Conservation (phyloP, 306 rosid species). For the Acacia confusa region DNA sequence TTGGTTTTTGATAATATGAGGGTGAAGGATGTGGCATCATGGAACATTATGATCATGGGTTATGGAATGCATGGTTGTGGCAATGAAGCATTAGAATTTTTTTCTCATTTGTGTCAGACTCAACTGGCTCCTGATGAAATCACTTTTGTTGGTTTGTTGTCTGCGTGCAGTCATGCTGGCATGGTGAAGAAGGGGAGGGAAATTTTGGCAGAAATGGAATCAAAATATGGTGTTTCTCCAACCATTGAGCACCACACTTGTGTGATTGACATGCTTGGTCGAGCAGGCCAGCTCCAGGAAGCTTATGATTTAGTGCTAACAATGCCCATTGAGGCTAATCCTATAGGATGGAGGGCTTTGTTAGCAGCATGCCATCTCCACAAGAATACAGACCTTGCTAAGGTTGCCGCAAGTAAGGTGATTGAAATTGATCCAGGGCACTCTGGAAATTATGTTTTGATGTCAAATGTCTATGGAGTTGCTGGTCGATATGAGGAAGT, state of each 20-base stretch:
- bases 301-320: slow-evolving; percentile 55
- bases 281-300: slow-evolving; percentile 46
- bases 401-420: slow-evolving; percentile 55
- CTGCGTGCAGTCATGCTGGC: slow-evolving; percentile 81
- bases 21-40: slow-evolving; percentile 73
- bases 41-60: slow-evolving; percentile 90
- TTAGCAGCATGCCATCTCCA: slow-evolving; percentile 74
- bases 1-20: slow-evolving; percentile 56
- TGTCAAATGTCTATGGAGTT: slow-evolving; percentile 74
- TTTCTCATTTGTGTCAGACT: slow-evolving; percentile 54
- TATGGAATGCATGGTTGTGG: slow-evolving; percentile 77
- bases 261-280: slow-evolving; percentile 81
- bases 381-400: slow-evolving; percentile 63
- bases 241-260: slow-evolving; percentile 83
- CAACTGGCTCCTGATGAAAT: slow-evolving; percentile 55
- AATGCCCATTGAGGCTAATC: slow-evolving; percentile 49
- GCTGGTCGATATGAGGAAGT: slow-evolving; percentile 71
- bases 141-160: slow-evolving; percentile 69
- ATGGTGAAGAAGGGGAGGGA: slow-evolving; percentile 64
- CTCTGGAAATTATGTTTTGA: slow-evolving; percentile 76
- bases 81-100: slow-evolving; percentile 52
- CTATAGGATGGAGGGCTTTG: slow-evolving; percentile 81
- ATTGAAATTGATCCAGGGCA: slow-evolving; percentile 69
- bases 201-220: slow-evolving; percentile 58
- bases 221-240: slow-evolving; percentile 58